Base-by-base conservation (phyloP, 2,329 filamentous ascomycete genomes). In the Trichoderma pleuroti region DNA sequence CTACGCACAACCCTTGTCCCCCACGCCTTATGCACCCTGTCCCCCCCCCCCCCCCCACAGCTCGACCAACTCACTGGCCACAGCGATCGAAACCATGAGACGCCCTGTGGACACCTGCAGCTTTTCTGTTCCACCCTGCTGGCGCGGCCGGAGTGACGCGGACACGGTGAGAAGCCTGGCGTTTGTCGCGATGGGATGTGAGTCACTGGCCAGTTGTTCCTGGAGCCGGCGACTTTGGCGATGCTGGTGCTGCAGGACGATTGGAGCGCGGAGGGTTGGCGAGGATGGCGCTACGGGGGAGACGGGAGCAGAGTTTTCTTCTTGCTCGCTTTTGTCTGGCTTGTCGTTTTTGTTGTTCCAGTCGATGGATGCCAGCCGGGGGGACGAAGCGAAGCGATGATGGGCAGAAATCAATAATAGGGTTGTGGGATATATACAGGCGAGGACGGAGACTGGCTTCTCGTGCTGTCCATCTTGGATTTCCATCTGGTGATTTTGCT, bases 141-240 rank as follows among this genome's bases (percentile, higher is more conserved):
- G 73, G 71, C 71, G 71, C 73, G 71, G 68, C 60, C 67, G 12
- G 39, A 21, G 65, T 57, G 66, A 73, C 72, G 74, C 73, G 73
- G 68, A 72, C 72, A 71, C 72, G 73, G 70, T 68, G 67, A 42
- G 64, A 28, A 8, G 18, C 52, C 59, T 73, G 71, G 70, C 70
- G 73, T 56, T 2, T 16, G 26, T 49, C 49, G 42, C 46, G 57
- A 34, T 60, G 70, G 76, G 75, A 76, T 60, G 70, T 76, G 75
- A 76, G 72, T 76, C 75, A 76, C 74, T 71, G 71, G 71, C 75
- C 73, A 76, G 71, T 76, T 73, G 73, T 72, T 75, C 49, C 46
- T 52, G 28, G 49, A 24, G 32, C 49, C 56, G 34, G 42, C 42
- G 28, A 59, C 54, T 49, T 59, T 69, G 62, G 63, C 64, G 70